Conservation (phyloP, 768 basidiomycete genomes). For the Dacryopinax primogenitus region DNA sequence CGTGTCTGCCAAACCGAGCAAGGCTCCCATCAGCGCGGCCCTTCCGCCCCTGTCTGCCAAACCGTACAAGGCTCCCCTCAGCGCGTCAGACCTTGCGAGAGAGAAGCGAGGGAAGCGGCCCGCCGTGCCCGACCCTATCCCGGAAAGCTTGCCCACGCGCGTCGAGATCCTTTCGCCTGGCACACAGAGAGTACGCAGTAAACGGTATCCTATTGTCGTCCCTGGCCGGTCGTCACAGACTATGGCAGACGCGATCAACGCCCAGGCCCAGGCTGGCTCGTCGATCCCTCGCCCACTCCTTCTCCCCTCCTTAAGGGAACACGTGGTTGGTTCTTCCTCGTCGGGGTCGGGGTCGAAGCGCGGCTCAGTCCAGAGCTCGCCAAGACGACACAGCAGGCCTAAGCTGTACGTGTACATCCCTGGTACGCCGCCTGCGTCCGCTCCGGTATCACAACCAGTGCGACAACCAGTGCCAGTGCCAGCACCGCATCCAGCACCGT, state of each 20-base stretch:
- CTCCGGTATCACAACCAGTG: background rate
- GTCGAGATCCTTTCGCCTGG: background rate
- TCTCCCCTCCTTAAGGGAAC: background rate
- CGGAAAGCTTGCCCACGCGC: background rate
- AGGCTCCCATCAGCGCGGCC: no score
- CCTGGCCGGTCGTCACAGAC: background rate
- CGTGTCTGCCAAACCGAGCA: no score
- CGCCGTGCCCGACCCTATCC: no score
- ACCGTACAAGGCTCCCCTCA: no score
- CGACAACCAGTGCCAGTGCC: background rate
- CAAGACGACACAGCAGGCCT: background rate
- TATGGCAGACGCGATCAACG: background rate
- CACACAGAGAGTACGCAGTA: background rate
- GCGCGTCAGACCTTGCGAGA: no score
- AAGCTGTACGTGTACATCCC: background rate
- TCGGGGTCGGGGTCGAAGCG: no score
- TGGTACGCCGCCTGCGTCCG: background rate
- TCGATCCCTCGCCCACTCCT: background rate
- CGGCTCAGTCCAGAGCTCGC: background rate
- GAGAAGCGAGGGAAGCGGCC: no score
- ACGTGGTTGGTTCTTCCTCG: background rate
- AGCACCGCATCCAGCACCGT: background rate
- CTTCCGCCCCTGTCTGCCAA: no score
- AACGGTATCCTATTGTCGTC: background rate
- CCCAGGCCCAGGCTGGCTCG: background rate